Percentiles rank a stretch among this genome's conserved stretches.
Evolutionary conservation across 2,329 filamentous ascomycete genomes (phyloP).

Genomic region (Colletotrichum costaricense): DNA sequence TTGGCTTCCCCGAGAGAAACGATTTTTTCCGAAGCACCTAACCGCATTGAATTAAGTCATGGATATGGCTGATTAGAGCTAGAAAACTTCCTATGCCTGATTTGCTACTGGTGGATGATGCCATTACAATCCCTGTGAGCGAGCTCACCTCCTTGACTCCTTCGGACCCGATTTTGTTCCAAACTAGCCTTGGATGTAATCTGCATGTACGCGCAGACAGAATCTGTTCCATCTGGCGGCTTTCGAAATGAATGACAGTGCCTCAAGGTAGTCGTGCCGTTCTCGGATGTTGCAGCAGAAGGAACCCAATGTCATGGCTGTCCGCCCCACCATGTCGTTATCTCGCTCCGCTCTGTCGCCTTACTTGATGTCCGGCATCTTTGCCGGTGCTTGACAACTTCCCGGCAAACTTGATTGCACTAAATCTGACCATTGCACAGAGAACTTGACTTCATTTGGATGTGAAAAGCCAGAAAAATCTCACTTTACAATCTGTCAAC

Average conservation of each 20-base stretch:
- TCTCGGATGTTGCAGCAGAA: background rate
- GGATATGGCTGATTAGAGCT: background rate
- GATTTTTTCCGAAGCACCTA: conserved; percentile 20
- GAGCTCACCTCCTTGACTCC: background rate
- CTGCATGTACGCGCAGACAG: too few relatives aligned
- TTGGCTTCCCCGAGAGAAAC: background rate
- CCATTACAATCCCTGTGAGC: background rate
- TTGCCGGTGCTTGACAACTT: background rate
- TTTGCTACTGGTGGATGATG: conserved; percentile 13
- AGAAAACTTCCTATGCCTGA: background rate
- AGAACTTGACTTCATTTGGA: background rate
- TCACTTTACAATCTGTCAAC: too few relatives aligned
- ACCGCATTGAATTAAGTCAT: background rate
- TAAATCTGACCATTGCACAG: background rate
- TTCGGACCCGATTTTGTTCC: background rate
- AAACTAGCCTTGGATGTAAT: background rate
- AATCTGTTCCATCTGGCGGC: too few relatives aligned
- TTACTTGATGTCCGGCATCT: conserved; percentile 10
- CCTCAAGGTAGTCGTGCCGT: background rate
- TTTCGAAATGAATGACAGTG: background rate
- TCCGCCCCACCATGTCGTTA: conserved; percentile 29
- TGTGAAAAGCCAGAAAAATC: too few relatives aligned
- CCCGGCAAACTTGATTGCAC: background rate
- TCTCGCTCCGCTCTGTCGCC: conserved; percentile 26
- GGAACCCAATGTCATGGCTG: conserved; percentile 16